Base-by-base conservation (phyloP, 192 early-diverging fungal species). In the Coemansia aciculifera region DNA sequence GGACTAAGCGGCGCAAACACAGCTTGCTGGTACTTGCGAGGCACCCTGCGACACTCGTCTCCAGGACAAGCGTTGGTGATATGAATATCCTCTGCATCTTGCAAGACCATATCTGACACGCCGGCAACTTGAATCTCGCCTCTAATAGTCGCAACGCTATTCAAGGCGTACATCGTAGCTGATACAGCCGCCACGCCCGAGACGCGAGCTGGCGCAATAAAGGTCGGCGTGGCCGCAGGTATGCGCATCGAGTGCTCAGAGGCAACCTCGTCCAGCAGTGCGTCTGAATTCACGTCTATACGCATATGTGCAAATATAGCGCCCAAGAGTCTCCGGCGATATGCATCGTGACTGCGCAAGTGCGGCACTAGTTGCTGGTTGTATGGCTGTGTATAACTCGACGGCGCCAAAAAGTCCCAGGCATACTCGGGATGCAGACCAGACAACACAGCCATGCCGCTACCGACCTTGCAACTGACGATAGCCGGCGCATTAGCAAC, bases 371-470 rank as follows among this genome's bases (percentile, higher is more conserved):
- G 59, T 2, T 81, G 78, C 27, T 84, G 75, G 67, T 86, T 84
- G 68, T 79, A 39, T 11, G 77, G 49, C 56, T 60, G 60, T 8
- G 65, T 81, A 54, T 88, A 86, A 42, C 85, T 85, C 29, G 79
- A 72, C 21, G 88, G 72, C 62, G 84, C 85, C 63, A 90, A 40
- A 44, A 67, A 78, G 23, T 83, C 77, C 59, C 87, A 86, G 32
- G 87, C 87, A 71, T 91, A 93, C 71, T 97, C 96, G 21, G 94
- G 83, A 66, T 98, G 96, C 36, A 92, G 75, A 11, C 94, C 95
- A 19, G 89, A 78, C 27, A 98, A 65, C 1, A 96, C 74, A 0
- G 93, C 94, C 3, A 69, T 27, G 7, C 91, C 91, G 1, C 77
- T 70, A 5, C 94, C 94, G 2, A 92, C 83, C 7, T 60, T 64